Evolutionary conservation across 2,329 filamentous ascomycete species (phyloP), one percentile per base, ranked within the genome.

Genomic region (Clonostachys rosea): DNA sequence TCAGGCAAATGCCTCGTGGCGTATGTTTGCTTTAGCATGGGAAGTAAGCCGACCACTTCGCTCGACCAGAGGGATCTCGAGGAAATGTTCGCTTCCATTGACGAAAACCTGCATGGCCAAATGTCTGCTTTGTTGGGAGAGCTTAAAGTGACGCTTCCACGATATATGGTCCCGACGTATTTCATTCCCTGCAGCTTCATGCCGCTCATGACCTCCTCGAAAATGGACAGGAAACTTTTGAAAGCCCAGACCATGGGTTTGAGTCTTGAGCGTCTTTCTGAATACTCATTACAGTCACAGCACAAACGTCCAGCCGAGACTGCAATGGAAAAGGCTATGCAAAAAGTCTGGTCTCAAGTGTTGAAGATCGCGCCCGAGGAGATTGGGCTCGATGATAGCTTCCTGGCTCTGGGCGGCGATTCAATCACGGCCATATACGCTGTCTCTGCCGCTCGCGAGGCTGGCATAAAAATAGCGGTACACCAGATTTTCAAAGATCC

Each of bases 291-390:
- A 5, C 33, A 34, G 14, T 40, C 39, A 10, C 18, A 17, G 16
- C 12, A 30, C 14, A 50, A 50, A 34, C 35, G 30, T 13, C 13
- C 42, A 8, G 10, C 42, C 12, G 42, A 44, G 3, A 30, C 30
- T 33, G 13, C 12, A 5, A 34, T 44, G 42, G 42, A 34, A 34
- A 11, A 12, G 20, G 56, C 55, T 1, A 50, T 70, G 7, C 60
- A 54, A n/a, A 54, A 59, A 9, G 58, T 74, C 18, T 80, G 76
- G 75, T 61, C 68, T n/a, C 60, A 62, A 5, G 65, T 75, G 3
- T 58, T 74, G 2, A 42, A 42, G 12, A 18, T 49, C 10, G 49
- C 59, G 1, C 58, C 69, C 37, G 64, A 70, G 6, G 58, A 10
- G 2, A 42, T 47, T 4, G 34, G 45, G 17, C 37, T 18, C 13